Percentiles rank a stretch among this genome's conserved stretches.
Evolutionary conservation across 768 basidiomycete genomes (phyloP).

Genomic region (Phanerochaete carnosa): DNA sequence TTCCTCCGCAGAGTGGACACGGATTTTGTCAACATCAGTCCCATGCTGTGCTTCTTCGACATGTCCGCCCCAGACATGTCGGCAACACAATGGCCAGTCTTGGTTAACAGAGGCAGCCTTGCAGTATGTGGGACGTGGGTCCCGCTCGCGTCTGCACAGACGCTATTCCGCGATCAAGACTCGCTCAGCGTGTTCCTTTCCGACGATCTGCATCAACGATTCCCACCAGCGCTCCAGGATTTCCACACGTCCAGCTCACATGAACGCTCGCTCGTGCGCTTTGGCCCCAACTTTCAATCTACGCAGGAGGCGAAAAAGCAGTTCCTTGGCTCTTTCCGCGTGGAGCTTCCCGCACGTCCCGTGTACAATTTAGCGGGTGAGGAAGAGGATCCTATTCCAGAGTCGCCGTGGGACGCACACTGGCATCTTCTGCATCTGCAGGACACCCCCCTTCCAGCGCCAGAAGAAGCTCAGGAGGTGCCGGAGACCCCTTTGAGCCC

Average conservation of each 20-base stretch:
- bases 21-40: slow-evolving; percentile 72
- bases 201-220: slow-evolving; percentile 57
- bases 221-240: slow-evolving; percentile 59
- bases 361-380: background rate
- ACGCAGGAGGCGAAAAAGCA: slow-evolving; percentile 42
- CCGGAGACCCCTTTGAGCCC: slow-evolving; percentile 58
- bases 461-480: background rate
- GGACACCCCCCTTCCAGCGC: background rate
- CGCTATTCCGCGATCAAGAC: slow-evolving; percentile 48
- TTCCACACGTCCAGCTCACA: slow-evolving; percentile 48
- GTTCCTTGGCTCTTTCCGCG: slow-evolving; percentile 17
- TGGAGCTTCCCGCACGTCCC: slow-evolving; percentile 21
- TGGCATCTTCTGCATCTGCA: background rate
- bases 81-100: slow-evolving; percentile 30
- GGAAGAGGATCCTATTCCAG: background rate
- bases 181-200: slow-evolving; percentile 56
- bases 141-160: slow-evolving; percentile 54
- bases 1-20: slow-evolving; percentile 75
- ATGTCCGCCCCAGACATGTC: slow-evolving; percentile 36
- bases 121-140: slow-evolving; percentile 66
- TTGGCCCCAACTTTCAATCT: slow-evolving; percentile 61
- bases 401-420: background rate
- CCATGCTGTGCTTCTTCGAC: slow-evolving; percentile 46
- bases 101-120: slow-evolving; percentile 50
- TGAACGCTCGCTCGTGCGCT: slow-evolving; percentile 50